These are phyloP conservation scores for Voacanga thouarsii DNA, from an alignment of 257 asterid genomes.

Conservation along the genomic window DNA sequence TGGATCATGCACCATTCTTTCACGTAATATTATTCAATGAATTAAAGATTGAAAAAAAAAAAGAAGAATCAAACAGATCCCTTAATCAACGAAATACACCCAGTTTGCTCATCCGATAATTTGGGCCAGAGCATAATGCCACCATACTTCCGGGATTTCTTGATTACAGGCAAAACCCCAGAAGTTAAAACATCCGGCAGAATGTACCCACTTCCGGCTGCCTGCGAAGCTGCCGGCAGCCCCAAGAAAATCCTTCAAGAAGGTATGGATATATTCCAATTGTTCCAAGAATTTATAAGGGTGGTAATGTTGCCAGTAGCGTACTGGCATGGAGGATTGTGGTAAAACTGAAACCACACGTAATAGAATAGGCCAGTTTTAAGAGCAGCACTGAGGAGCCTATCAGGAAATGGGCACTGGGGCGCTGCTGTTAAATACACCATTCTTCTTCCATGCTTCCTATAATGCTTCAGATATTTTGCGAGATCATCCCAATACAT, in stretches of 20 bases:
- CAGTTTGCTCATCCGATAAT: constrained; percentile 50
- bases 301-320: constrained; percentile 29
- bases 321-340: constrained; percentile 61
- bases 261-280: constrained; percentile 38
- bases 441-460: constrained; percentile 19
- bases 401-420: constrained; percentile 78
- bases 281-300: constrained; percentile 41
- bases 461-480: constrained; percentile 30
- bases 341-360: constrained; percentile 74
- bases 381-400: constrained; percentile 41
- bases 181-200: constrained; percentile 41
- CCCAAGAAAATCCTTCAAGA: constrained; percentile 56
- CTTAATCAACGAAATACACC: constrained; percentile 38
- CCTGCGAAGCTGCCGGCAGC: constrained; percentile 54
- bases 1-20: too few species aligned
- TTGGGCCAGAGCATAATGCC: constrained; percentile 86
- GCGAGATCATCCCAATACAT: constrained; percentile 52
- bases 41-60: too few species aligned
- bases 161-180: constrained; percentile 52
- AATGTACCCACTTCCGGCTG: constrained; percentile 68
- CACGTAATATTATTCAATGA: too few species aligned
- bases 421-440: constrained; percentile 64
- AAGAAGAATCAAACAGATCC: constrained; percentile 24
- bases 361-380: constrained; percentile 43
- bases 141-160: constrained; percentile 45